Conservation (phyloP, 805 yeast genomes). For the Saccharomycopsis oosterbeekiorum region DNA sequence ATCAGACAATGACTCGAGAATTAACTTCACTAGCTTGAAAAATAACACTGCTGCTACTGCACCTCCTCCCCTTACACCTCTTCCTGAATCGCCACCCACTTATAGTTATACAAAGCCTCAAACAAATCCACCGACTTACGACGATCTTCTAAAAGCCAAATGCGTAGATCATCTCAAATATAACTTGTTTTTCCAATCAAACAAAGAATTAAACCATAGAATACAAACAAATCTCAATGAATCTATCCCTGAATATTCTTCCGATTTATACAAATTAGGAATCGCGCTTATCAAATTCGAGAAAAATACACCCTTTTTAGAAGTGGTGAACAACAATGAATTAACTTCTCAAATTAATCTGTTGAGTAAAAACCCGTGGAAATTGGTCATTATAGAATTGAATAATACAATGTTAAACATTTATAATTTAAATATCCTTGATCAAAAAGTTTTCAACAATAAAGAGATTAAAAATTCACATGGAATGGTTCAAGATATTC, state of each 20-base stretch:
- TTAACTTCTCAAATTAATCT: neutral
- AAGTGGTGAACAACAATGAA: constrained; percentile 1
- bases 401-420: constrained; percentile 15
- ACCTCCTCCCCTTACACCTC: neutral
- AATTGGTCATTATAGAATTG: constrained; percentile 13
- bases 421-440: constrained; percentile 6
- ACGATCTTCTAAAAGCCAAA: neutral
- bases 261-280: constrained; percentile 14
- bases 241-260: constrained; percentile 13
- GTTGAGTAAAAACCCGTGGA: constrained; percentile 9
- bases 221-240: neutral
- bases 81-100: neutral
- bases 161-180: constrained; percentile 5
- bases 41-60: neutral
- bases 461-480: neutral
- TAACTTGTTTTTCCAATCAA: constrained; percentile 15
- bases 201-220: neutral
- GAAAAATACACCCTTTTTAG: constrained; percentile 2
- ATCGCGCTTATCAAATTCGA: constrained; percentile 15
- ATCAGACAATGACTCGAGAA: neutral
- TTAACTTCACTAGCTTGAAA: neutral
- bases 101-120: neutral
- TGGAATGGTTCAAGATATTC: constrained; percentile 1
- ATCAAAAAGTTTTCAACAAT: neutral
- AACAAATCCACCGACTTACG: constrained; percentile 4